phyloP scores from a whole-genome alignment of 1,139 yeast species.

The Geotrichum phurueaensis region DNA sequence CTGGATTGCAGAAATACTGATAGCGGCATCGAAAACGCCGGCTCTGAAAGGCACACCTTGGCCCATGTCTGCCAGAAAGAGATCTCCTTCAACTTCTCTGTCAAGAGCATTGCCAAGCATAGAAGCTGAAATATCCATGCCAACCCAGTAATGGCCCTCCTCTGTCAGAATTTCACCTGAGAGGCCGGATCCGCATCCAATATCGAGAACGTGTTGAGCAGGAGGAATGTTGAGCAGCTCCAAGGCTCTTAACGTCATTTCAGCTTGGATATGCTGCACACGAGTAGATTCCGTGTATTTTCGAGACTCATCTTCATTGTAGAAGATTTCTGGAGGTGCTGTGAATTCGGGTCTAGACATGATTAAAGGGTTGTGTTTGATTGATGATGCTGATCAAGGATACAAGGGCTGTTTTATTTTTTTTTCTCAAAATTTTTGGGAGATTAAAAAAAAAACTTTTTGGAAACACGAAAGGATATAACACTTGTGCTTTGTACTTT shows the following conservation, averaged over 20 bases:
- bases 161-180: constrained; percentile 91
- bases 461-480: not conserved
- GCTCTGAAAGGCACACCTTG: constrained; percentile 91
- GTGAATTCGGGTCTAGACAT: constrained; percentile 98
- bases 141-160: constrained; percentile 93
- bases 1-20: constrained; percentile 90
- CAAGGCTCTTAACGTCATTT: constrained; percentile 90
- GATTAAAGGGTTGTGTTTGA: constrained; percentile 4
- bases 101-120: constrained; percentile 95
- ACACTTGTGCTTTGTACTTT: not conserved
- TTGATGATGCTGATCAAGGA: not conserved
- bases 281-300: constrained; percentile 91
- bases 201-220: constrained; percentile 68
- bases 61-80: constrained; percentile 89
- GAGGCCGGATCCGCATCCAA: constrained; percentile 96
- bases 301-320: constrained; percentile 80
- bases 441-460: not conserved
- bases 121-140: constrained; percentile 93
- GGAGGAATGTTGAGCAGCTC: constrained; percentile 73
- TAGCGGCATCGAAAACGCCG: constrained; percentile 95
- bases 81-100: constrained; percentile 88
- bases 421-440: not conserved
- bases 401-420: not conserved
- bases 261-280: constrained; percentile 96
- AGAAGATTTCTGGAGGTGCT: constrained; percentile 96